A percentile compares a stretch with the other conserved stretches of the same genome.
phyloP scores from a whole-genome alignment of 257 asterid species.

The Avicennia marina region DNA sequence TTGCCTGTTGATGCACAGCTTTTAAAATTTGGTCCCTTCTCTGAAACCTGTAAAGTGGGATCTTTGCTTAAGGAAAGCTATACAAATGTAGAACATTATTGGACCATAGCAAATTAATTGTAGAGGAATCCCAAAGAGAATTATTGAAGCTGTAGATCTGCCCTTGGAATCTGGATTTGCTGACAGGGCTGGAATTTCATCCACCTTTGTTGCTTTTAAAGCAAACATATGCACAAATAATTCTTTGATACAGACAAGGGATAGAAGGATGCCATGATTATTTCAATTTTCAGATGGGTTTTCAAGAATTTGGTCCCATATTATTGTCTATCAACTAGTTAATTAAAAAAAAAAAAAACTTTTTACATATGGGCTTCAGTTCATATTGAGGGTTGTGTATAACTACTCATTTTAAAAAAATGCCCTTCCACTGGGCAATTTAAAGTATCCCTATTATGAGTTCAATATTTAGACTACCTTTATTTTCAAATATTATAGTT shows the following conservation, averaged over 20 bases:
- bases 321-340: too few relatives aligned
- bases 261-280: too few relatives aligned
- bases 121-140: background rate
- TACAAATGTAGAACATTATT: constrained; percentile 23
- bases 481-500: too few relatives aligned
- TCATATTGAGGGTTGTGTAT: too few relatives aligned
- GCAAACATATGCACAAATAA: constrained; percentile 13
- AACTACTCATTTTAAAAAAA: too few relatives aligned
- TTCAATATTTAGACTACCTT: too few relatives aligned
- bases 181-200: constrained; percentile 29
- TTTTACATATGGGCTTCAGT: too few relatives aligned
- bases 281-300: background rate
- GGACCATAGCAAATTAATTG: constrained; percentile 10
- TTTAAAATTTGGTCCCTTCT: constrained; percentile 3
- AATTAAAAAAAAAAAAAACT: too few relatives aligned
- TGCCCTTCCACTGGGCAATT: too few relatives aligned
- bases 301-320: background rate
- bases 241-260: too few relatives aligned
- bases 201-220: constrained; percentile 28
- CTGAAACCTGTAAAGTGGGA: constrained; percentile 34
- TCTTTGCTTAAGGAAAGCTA: constrained; percentile 28
- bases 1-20: constrained; percentile 1
- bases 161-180: constrained; percentile 35
- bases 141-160: constrained; percentile 32
- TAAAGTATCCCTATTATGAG: too few relatives aligned